These are phyloP conservation scores for Eremomyces bilateralis DNA, from an alignment of 495 filamentous ascomycete genomes.

Conservation along the genomic window DNA sequence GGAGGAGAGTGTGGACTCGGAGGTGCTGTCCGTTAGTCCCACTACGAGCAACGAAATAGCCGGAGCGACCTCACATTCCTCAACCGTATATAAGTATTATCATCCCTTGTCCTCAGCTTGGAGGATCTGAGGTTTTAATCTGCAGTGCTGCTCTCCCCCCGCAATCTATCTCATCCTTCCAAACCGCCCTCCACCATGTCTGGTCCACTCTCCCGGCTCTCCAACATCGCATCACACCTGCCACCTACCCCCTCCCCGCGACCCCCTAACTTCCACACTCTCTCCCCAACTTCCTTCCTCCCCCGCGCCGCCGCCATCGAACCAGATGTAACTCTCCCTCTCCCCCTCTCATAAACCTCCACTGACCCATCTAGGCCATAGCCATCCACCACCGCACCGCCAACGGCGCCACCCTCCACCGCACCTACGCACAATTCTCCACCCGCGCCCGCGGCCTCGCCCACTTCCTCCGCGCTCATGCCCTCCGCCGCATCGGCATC, in stretches of 20 bases:
- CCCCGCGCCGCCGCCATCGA: conserved; percentile 77
- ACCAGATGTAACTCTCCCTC: conserved; percentile 39
- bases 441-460: conserved; percentile 70
- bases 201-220: conserved; percentile 30
- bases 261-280: conserved; percentile 44
- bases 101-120: too few species aligned
- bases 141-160: too few species aligned
- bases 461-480: conserved; percentile 58
- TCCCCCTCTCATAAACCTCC: background rate
- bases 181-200: conserved; percentile 25
- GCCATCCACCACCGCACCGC: conserved; percentile 79
- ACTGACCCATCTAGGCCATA: conserved; percentile 30
- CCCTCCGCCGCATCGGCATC: conserved; percentile 51
- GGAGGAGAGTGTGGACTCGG: too few species aligned
- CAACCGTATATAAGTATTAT: too few species aligned
- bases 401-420: conserved; percentile 47
- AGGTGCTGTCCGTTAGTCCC: too few species aligned
- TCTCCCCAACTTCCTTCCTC: conserved; percentile 80
- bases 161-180: background rate
- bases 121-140: too few species aligned
- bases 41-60: too few species aligned
- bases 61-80: too few species aligned
- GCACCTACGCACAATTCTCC: conserved; percentile 60
- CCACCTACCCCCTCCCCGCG: conserved; percentile 13
- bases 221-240: conserved; percentile 42